These are phyloP conservation scores for Pseudozyma sp. DNA, from an alignment of 1,284 basidiomycete species.

Conservation along the genomic window DNA sequence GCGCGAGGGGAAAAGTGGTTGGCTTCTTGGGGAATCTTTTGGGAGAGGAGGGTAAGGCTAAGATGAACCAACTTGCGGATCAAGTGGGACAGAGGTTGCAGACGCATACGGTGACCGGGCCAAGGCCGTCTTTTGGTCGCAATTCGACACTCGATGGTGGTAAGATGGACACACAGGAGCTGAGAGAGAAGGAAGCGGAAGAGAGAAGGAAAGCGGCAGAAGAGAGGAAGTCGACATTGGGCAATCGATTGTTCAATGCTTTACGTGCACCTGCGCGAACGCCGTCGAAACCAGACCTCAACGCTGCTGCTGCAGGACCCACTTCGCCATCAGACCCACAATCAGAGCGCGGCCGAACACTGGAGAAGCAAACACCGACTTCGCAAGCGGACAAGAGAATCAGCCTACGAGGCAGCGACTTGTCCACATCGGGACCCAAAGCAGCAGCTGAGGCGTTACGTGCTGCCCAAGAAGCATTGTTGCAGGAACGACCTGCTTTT, in stretches of 20 bases:
- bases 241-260: slow-evolving; percentile 53
- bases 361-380: slow-evolving; percentile 22
- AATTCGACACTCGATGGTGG: slow-evolving; percentile 50
- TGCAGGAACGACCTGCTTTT: slow-evolving; percentile 58
- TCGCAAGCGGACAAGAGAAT: slow-evolving; percentile 36
- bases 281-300: slow-evolving; percentile 36
- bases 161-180: slow-evolving; percentile 51
- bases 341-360: slow-evolving; percentile 29
- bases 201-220: slow-evolving; percentile 32
- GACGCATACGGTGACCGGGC: slow-evolving; percentile 66
- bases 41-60: slow-evolving; percentile 66
- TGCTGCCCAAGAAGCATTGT: slow-evolving; percentile 55
- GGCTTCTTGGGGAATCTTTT: slow-evolving; percentile 66
- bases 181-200: slow-evolving; percentile 52
- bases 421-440: slow-evolving; percentile 51
- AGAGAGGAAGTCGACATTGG: slow-evolving; percentile 41
- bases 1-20: slow-evolving; percentile 62
- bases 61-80: slow-evolving; percentile 66
- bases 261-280: slow-evolving; percentile 30
- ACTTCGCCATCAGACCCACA: slow-evolving; percentile 8
- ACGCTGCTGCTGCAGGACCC: slow-evolving; percentile 11
- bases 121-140: slow-evolving; percentile 61
- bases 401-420: slow-evolving; percentile 49
- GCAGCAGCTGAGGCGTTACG: slow-evolving; percentile 58
- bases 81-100: slow-evolving; percentile 63